Base-by-base conservation (phyloP, 306 rosid species). In the Trifolium subterraneum region DNA sequence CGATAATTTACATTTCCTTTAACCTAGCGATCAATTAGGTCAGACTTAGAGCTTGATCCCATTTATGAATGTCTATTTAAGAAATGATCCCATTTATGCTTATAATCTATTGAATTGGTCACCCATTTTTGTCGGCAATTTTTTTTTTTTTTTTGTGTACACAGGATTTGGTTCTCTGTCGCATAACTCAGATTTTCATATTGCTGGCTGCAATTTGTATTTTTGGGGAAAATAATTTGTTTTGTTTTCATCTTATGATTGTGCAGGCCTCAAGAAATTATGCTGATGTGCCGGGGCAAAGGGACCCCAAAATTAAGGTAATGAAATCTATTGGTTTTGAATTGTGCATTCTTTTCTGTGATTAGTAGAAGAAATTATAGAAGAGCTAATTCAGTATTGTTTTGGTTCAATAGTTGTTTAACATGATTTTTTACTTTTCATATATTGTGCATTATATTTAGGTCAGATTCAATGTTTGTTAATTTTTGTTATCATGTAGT, bases 281-380 rank as follows among this genome's bases (percentile, higher is more conserved):
- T 54, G 83, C 98, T 31, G 76, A 84, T 3, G 45, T 86, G 11
- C 56, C 97, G 2, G 96, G 74, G 78, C 51, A 73, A 71, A 88
- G 60, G 86, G 93, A 88, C 18, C 56, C 7, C 39, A 86, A 78
- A 68, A 80, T 88, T 58, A 86, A 92, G 98, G 99, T 92, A 87
- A 73, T 77, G 36, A 38, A 66, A 78, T 33, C 14, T 25, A 7
- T 48, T 65, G 68, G 64, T 58, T 33, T 77, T 79, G 71, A 54
- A 44, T 14, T 68, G 22, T 68, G 22, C 29, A 75, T 25, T 74
- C 15, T 58, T 56, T 36, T 20, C 4, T 71, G 58, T 65, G 76
- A 52, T 60, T 59, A 39, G 29, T 27, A 7, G 52, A 47, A 63
- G 19, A 47, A 7, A 35, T 6, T 35, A 35, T 7, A 6, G 38